A percentile compares a stretch with the other conserved stretches of the same genome.
These are phyloP conservation scores for Penicillium brasilianum DNA, from an alignment of 2,329 filamentous ascomycete species.

Conservation along the genomic window DNA sequence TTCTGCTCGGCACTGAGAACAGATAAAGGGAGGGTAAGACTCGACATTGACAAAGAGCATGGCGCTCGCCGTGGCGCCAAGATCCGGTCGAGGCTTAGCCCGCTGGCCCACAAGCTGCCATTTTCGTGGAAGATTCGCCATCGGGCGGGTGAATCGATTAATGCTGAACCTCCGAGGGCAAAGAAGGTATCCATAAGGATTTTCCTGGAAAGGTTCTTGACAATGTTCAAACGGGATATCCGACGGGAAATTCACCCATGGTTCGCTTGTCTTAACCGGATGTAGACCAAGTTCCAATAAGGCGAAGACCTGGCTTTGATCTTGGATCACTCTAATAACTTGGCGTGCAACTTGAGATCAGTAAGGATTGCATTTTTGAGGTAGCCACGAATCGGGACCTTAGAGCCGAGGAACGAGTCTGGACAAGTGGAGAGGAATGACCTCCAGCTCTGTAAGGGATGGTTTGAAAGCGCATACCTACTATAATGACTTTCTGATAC, in stretches of 20 bases:
- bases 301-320: background rate
- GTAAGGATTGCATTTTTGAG: background rate
- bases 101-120: background rate
- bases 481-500: too few relatives aligned
- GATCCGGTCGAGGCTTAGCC: background rate
- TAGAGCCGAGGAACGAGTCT: background rate
- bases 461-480: too few relatives aligned
- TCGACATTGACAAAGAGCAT: background rate
- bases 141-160: background rate
- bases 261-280: background rate
- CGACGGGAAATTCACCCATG: background rate
- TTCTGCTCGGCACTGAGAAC: background rate
- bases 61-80: background rate
- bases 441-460: background rate
- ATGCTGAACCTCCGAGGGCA: background rate
- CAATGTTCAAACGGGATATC: background rate
- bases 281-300: background rate
- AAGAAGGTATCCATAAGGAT: too few relatives aligned
- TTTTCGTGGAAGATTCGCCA: slow-evolving; percentile 4
- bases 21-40: background rate
- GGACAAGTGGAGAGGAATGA: background rate
- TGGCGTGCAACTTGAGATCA: background rate
- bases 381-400: background rate
- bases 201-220: too few relatives aligned
- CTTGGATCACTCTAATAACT: background rate